phyloP scores from a whole-genome alignment of 371 early-diverging fungal genomes.

The Dichotomocladium elegans region DNA sequence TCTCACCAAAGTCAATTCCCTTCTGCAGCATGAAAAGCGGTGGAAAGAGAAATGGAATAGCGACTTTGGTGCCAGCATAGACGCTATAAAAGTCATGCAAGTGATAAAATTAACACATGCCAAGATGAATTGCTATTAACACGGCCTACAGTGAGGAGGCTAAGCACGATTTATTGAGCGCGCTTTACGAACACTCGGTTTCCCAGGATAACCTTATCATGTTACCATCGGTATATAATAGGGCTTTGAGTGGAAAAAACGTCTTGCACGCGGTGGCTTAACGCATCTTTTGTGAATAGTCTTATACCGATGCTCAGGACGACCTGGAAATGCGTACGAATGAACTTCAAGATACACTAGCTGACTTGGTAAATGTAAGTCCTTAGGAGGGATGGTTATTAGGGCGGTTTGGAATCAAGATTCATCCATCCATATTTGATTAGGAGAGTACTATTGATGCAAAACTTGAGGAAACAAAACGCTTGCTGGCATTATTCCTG shows the following conservation, averaged over 20 bases:
- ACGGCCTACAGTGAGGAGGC: slow-evolving; percentile 1
- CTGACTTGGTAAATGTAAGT: background rate
- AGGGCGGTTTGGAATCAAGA: too few relatives aligned
- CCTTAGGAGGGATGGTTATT: too few relatives aligned
- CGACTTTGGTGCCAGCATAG: slow-evolving; percentile 1
- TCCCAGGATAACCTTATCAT: background rate
- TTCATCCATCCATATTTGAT: background rate
- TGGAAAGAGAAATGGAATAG: slow-evolving; percentile 3
- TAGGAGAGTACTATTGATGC: background rate
- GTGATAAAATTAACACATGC: too few relatives aligned
- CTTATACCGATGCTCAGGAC: slow-evolving; percentile 4
- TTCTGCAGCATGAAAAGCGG: slow-evolving; percentile 5
- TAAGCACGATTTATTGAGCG: background rate
- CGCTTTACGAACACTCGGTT: background rate
- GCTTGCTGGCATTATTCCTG: background rate
- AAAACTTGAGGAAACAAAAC: background rate
- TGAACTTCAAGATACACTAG: background rate
- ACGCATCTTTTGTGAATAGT: background rate
- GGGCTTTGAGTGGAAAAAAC: too few relatives aligned
- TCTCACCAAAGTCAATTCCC: slow-evolving; percentile 3
- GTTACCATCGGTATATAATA: slow-evolving; percentile 10
- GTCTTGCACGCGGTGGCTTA: too few relatives aligned
- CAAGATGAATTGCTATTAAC: too few relatives aligned
- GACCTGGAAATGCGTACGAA: background rate
- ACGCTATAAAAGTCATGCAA: slow-evolving; percentile 3